Percentiles rank a stretch among this genome's conserved stretches.
Conservation (phyloP, 2,329 filamentous ascomycete species). For the Colletotrichum plurivorum region DNA sequence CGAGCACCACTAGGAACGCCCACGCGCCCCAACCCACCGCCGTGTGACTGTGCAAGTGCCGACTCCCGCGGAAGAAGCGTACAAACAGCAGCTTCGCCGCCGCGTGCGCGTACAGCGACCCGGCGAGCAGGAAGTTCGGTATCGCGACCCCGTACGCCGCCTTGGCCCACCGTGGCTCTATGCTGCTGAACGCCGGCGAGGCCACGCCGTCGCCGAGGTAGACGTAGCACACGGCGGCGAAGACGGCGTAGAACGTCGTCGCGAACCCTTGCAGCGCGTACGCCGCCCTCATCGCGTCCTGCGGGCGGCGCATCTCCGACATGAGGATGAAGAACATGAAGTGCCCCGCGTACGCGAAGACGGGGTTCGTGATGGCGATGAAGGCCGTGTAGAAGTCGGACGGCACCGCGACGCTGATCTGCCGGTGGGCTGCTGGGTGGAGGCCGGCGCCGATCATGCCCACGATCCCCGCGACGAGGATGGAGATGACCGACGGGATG, state of each 20-base stretch:
- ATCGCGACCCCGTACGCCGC: constrained; percentile 65
- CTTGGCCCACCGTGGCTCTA: constrained; percentile 61
- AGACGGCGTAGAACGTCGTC: constrained; percentile 64
- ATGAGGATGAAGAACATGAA: constrained; percentile 70
- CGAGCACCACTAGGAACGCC: constrained; percentile 59
- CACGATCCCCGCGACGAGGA: constrained; percentile 64
- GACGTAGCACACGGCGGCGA: constrained; percentile 65
- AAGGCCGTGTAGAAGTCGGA: constrained; percentile 51
- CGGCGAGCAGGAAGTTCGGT: constrained; percentile 65
- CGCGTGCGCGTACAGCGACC: constrained; percentile 64
- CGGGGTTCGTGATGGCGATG: constrained; percentile 58
- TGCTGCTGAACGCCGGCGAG: constrained; percentile 63
- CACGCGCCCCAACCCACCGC: constrained; percentile 62
- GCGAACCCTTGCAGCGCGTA: constrained; percentile 64
- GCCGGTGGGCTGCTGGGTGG: constrained; percentile 53
- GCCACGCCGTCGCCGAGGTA: constrained; percentile 62
- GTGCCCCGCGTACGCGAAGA: constrained; percentile 67
- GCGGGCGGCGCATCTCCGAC: constrained; percentile 65
- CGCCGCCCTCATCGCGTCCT: constrained; percentile 66
- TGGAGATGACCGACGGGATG: constrained; percentile 60
- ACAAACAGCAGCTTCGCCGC: constrained; percentile 67
- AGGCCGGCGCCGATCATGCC: constrained; percentile 64
- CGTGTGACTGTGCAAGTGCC: constrained; percentile 64
- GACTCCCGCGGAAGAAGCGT: constrained; percentile 60
- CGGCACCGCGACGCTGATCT: constrained; percentile 53